Conservation (phyloP, 169 alveolate species). For the Perkinsus marinus region DNA sequence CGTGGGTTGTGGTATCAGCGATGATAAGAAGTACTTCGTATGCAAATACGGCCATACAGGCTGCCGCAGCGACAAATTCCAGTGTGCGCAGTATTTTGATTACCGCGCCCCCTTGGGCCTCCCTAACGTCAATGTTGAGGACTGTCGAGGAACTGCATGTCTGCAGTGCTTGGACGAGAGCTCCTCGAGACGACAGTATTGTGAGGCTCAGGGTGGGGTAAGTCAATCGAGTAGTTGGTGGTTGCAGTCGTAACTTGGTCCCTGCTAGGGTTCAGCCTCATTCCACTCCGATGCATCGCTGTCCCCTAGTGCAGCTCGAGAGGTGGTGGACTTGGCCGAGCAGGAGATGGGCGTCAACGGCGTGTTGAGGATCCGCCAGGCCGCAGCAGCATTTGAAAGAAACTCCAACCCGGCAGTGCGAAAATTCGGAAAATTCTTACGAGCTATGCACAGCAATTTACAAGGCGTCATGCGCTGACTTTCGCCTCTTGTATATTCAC, state of each 20-base stretch:
- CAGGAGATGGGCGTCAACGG: not conserved
- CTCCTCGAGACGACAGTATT: not conserved
- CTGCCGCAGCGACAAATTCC: not conserved
- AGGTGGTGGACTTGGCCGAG: not conserved
- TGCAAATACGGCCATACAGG: not conserved
- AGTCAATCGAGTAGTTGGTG: too few relatives aligned
- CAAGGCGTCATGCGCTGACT: not conserved
- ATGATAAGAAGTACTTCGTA: not conserved
- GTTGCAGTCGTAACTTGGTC: not conserved
- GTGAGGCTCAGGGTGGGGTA: not conserved
- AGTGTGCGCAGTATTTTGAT: not conserved
- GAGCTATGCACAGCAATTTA: not conserved
- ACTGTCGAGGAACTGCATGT: not conserved
- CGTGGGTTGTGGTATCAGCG: not conserved
- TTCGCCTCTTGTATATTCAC: not conserved
- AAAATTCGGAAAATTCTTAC: not conserved
- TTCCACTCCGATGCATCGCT: not conserved
- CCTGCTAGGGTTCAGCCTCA: not conserved
- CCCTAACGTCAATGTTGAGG: not conserved
- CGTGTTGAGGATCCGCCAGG: not conserved
- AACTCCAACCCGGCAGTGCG: not conserved
- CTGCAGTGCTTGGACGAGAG: not conserved
- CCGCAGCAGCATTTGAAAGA: not conserved
- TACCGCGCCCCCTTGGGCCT: not conserved
- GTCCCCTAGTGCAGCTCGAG: not conserved